Evolutionary conservation across 495 filamentous ascomycete species (phyloP).

Genomic region (Aspergillus sclerotiicarbonarius): DNA sequence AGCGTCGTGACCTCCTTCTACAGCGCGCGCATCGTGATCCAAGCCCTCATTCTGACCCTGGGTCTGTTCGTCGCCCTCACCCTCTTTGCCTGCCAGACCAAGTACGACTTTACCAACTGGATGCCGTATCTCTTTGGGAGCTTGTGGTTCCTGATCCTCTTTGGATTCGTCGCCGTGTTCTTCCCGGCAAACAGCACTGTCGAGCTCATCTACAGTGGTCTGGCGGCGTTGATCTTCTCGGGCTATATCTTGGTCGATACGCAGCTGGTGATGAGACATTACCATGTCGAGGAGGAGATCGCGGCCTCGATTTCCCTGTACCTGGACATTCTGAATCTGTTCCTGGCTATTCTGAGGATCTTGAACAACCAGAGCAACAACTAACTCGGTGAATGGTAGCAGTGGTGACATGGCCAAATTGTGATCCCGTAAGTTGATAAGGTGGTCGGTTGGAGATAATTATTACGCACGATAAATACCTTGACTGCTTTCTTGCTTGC

Average conservation of each 20-base stretch:
- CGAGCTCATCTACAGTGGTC: constrained; percentile 79
- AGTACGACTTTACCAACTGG: constrained; percentile 97
- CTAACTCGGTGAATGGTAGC: constrained; percentile 35
- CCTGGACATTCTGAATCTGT: constrained; percentile 94
- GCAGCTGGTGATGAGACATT: constrained; percentile 89
- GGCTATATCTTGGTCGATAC: constrained; percentile 96
- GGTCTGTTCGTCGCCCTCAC: constrained; percentile 93
- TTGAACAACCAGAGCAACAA: constrained; percentile 87
- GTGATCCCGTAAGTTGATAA: no score
- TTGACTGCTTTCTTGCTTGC: no score
- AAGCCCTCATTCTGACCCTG: constrained; percentile 85
- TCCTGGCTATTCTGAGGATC: constrained; percentile 87
- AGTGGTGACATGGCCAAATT: neutral
- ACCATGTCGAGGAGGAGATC: constrained; percentile 99
- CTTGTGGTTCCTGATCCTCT: constrained; percentile 86
- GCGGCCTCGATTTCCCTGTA: constrained; percentile 94
- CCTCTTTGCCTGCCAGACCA: constrained; percentile 93
- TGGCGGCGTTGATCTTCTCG: constrained; percentile 83
- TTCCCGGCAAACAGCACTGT: constrained; percentile 73
- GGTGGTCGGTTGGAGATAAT: no score
- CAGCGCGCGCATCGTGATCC: constrained; percentile 73
- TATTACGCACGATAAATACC: no score
- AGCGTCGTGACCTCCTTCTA: constrained; percentile 89
- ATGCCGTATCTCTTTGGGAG: constrained; percentile 91
- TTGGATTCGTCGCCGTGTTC: constrained; percentile 86